Conservation (phyloP, 2,329 filamentous ascomycete species). For the Hansfordia pulvinata region DNA sequence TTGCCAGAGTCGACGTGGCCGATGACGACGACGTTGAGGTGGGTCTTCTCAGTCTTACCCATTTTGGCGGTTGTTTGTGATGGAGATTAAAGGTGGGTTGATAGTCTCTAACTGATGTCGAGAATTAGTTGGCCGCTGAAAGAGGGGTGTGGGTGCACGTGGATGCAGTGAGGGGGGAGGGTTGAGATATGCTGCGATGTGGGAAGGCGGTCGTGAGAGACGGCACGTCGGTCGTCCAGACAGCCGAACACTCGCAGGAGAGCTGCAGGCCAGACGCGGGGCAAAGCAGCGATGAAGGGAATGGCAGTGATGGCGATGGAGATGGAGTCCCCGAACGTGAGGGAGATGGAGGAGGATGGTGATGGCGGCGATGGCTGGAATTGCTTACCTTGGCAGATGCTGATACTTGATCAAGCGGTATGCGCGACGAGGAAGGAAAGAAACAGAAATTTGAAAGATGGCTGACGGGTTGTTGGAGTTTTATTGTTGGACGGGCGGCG, state of each 20-base stretch:
- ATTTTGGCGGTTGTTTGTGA: too few species aligned
- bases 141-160: too few species aligned
- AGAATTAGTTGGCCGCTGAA: too few species aligned
- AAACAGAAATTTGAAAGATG: slow-evolving; percentile 9
- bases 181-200: too few species aligned
- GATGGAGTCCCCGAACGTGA: background rate
- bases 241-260: background rate
- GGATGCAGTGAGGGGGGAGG: too few species aligned
- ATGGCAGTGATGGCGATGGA: too few species aligned
- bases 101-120: too few species aligned
- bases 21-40: slow-evolving; percentile 98
- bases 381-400: slow-evolving; percentile 3
- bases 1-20: slow-evolving; percentile 95
- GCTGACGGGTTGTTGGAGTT: slow-evolving; percentile 3
- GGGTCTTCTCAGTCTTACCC: slow-evolving; percentile 93
- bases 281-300: too few species aligned
- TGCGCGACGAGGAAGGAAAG: slow-evolving; percentile 21
- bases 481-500: background rate
- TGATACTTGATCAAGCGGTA: slow-evolving; percentile 11
- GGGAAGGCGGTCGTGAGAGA: too few species aligned
- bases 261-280: too few species aligned
- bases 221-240: too few species aligned
- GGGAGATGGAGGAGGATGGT: slow-evolving; percentile 8
- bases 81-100: too few species aligned
- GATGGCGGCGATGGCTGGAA: slow-evolving; percentile 1